These are phyloP conservation scores for Gillenia trifoliata DNA, from an alignment of 306 rosid genomes.

Conservation along the genomic window DNA sequence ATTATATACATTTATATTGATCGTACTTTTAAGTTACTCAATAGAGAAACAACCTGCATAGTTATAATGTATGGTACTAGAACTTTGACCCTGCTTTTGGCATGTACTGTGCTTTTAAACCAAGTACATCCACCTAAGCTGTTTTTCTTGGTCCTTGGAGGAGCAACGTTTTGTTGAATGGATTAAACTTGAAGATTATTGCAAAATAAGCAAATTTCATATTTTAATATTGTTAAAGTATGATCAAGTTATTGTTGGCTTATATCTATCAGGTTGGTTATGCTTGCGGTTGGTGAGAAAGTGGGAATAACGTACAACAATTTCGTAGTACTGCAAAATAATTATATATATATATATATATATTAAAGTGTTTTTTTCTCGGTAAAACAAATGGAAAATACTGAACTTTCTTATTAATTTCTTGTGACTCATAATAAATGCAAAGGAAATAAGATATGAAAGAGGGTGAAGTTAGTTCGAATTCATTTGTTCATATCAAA, in stretches of 20 bases:
- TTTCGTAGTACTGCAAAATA: slow-evolving; percentile 9
- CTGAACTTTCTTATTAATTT: not conserved
- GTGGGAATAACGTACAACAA: slow-evolving; percentile 22
- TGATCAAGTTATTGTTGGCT: slow-evolving; percentile 18
- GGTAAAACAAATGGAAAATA: too few species aligned
- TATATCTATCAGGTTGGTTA: slow-evolving; percentile 35
- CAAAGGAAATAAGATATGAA: not conserved
- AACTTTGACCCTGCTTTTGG: slow-evolving; percentile 29
- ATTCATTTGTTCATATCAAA: not conserved
- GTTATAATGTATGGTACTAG: not conserved
- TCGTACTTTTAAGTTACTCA: slow-evolving; percentile 59
- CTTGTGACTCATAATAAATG: not conserved
- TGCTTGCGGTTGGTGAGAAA: slow-evolving; percentile 27
- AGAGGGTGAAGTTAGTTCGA: not conserved
- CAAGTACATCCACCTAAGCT: slow-evolving; percentile 34
- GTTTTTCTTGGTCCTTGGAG: slow-evolving; percentile 4
- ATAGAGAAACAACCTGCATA: slow-evolving; percentile 30
- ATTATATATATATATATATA: not conserved
- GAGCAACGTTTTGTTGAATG: slow-evolving; percentile 10
- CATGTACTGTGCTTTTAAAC: slow-evolving; percentile 31
- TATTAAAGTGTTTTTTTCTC: too few species aligned
- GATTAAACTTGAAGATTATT: slow-evolving; percentile 7
- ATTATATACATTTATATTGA: not conserved
- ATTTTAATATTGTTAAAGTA: not conserved
- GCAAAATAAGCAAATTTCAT: slow-evolving; percentile 1